Evolutionary conservation across 345 rosid genomes (phyloP).

Genomic region (Boechera retrofracta): DNA sequence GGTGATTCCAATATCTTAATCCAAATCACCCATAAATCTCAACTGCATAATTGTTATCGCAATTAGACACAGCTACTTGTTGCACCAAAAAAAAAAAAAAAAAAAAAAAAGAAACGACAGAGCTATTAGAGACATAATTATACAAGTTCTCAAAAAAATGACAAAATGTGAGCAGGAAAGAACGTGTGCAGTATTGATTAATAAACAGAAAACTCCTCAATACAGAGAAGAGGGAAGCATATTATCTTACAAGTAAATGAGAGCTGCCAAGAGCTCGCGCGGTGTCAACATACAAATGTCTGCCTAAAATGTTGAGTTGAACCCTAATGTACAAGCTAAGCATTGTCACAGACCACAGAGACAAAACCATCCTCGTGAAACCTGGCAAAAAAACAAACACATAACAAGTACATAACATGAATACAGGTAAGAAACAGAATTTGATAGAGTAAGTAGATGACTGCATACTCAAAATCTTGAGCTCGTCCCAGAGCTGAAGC

Average conservation of each 20-base stretch:
- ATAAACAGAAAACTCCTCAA: neutral
- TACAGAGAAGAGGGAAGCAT: slow-evolving; percentile 16
- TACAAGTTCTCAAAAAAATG: neutral
- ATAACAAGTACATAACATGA: neutral
- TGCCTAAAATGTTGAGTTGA: slow-evolving; percentile 93
- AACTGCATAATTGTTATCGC: neutral
- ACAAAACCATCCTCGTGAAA: slow-evolving; percentile 76
- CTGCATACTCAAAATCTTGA: slow-evolving; percentile 74
- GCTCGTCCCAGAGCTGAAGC: slow-evolving; percentile 81
- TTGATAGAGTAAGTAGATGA: slow-evolving; percentile 8
- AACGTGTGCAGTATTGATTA: neutral
- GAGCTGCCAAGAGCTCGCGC: slow-evolving; percentile 72
- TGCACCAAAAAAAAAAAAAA: too few species aligned
- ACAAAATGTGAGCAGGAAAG: neutral
- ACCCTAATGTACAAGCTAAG: slow-evolving; percentile 82
- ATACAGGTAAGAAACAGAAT: neutral
- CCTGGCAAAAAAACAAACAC: slow-evolving; percentile 54
- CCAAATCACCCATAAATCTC: neutral
- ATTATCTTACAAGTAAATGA: slow-evolving; percentile 58
- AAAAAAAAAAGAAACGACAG: neutral
- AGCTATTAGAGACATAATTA: slow-evolving; percentile 3
- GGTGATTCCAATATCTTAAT: slow-evolving; percentile 3
- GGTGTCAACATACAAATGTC: slow-evolving; percentile 85
- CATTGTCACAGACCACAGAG: slow-evolving; percentile 78
- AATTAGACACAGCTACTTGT: neutral